Evolutionary conservation across 495 filamentous ascomycete species (phyloP).

Genomic region (Xylaria cubensis): DNA sequence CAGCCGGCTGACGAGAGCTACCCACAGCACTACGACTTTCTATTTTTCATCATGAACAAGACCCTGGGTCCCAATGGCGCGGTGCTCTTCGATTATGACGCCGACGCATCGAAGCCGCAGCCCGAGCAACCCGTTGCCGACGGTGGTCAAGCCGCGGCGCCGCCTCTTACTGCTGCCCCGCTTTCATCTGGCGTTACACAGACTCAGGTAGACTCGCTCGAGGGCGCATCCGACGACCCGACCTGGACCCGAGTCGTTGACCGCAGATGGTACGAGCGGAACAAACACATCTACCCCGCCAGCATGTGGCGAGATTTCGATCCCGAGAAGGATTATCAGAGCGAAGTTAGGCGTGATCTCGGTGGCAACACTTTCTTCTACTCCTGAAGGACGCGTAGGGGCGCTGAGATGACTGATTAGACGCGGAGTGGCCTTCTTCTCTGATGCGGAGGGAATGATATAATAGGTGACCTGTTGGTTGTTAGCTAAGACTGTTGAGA

Average conservation of each 20-base stretch:
- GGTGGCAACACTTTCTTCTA: slow-evolving; percentile 96
- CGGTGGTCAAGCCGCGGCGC: slow-evolving; percentile 13
- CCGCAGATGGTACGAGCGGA: slow-evolving; percentile 92
- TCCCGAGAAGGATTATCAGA: slow-evolving; percentile 82
- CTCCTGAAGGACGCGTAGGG: slow-evolving; percentile 42
- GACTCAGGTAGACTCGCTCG: slow-evolving; percentile 55
- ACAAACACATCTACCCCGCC: slow-evolving; percentile 97
- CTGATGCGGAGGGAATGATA: background rate
- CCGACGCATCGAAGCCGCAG: slow-evolving; percentile 52
- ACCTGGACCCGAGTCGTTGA: slow-evolving; percentile 94
- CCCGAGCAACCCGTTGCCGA: slow-evolving; percentile 10
- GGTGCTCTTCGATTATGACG: slow-evolving; percentile 77
- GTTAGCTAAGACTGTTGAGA: background rate
- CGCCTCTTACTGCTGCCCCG: slow-evolving; percentile 35
- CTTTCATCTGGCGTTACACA: slow-evolving; percentile 53
- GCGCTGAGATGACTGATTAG: background rate
- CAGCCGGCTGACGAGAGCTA: slow-evolving; percentile 29
- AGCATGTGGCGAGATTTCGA: slow-evolving; percentile 97
- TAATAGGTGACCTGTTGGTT: background rate
- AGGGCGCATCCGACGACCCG: slow-evolving; percentile 81
- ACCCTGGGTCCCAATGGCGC: slow-evolving; percentile 72
- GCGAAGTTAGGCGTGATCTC: slow-evolving; percentile 79
- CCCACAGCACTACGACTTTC: slow-evolving; percentile 89
- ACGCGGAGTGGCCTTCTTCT: background rate
- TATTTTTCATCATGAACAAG: slow-evolving; percentile 94